Evolutionary conservation across 1,284 basidiomycete species (phyloP).

Genomic region (Puccinia hordei): DNA sequence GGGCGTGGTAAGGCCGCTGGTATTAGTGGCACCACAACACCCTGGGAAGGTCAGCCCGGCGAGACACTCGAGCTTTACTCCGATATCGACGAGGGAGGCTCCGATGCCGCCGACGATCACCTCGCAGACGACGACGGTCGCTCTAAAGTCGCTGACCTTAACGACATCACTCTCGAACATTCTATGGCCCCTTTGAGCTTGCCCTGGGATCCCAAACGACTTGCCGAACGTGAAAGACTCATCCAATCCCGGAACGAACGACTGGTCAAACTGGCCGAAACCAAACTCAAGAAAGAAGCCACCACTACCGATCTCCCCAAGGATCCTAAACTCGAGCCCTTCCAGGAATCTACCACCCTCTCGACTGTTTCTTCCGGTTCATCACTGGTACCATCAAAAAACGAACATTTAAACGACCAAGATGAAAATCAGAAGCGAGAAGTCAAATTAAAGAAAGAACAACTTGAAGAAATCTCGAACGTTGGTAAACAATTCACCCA

Average conservation of each 20-base stretch:
- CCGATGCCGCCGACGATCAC: not conserved
- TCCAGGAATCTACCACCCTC: not conserved
- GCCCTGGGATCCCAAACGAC: slow-evolving; percentile 41
- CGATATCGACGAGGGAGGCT: slow-evolving; percentile 22
- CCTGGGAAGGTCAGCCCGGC: slow-evolving; percentile 16
- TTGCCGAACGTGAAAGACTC: slow-evolving; percentile 38
- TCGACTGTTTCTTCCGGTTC: not conserved
- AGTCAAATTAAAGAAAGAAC: slow-evolving; percentile 36
- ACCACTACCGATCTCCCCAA: not conserved
- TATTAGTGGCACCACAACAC: slow-evolving; percentile 7
- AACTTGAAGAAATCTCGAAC: slow-evolving; percentile 35
- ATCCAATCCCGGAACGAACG: not conserved
- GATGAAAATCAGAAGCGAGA: slow-evolving; percentile 13
- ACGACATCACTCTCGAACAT: slow-evolving; percentile 48
- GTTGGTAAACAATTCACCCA: slow-evolving; percentile 33
- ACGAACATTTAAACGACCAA: not conserved
- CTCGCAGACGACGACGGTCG: not conserved
- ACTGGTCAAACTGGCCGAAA: not conserved
- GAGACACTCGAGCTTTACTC: slow-evolving; percentile 26
- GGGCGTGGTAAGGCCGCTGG: not conserved
- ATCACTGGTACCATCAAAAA: not conserved
- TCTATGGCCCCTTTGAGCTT: slow-evolving; percentile 42
- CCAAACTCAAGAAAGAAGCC: slow-evolving; percentile 28
- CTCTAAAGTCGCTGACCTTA: slow-evolving; percentile 34
- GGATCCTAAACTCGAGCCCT: not conserved